phyloP scores from a whole-genome alignment of 1,139 yeast genomes.

The Arxiozyma telluris region DNA sequence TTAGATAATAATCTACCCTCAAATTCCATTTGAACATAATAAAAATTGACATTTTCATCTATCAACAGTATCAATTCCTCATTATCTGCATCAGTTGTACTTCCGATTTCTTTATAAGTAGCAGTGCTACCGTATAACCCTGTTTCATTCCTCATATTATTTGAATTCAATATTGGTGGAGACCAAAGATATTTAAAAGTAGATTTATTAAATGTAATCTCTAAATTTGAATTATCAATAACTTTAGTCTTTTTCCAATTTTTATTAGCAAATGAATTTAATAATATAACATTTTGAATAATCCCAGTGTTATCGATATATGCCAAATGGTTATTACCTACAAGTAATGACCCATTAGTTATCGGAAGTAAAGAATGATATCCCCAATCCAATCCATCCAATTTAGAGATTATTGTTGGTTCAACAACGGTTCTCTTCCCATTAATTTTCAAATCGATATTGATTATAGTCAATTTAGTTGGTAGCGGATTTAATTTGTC shows the following conservation, averaged over 20 bases:
- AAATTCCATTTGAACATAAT: constrained; percentile 21
- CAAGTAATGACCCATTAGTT: constrained; percentile 57
- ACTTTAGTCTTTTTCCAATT: constrained; percentile 19
- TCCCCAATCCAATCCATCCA: constrained; percentile 60
- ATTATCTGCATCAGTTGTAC: background rate
- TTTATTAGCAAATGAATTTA: constrained; percentile 24
- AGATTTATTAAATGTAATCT: constrained; percentile 17
- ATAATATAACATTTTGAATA: constrained; percentile 21
- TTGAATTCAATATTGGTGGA: constrained; percentile 6
- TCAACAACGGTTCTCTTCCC: constrained; percentile 10
- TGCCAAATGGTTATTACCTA: constrained; percentile 71
- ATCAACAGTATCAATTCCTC: constrained; percentile 22
- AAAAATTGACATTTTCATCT: constrained; percentile 23
- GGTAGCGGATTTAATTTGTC: constrained; percentile 18
- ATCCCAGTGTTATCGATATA: constrained; percentile 77
- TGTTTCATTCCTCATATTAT: constrained; percentile 1
- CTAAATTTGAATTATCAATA: constrained; percentile 19
- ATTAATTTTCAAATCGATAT: constrained; percentile 5
- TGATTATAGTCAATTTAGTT: constrained; percentile 17
- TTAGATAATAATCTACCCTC: constrained; percentile 28
- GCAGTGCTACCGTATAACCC: constrained; percentile 4
- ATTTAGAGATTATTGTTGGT: constrained; percentile 20
- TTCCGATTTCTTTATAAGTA: background rate
- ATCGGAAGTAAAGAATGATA: constrained; percentile 56
- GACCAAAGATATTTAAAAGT: constrained; percentile 11